phyloP scores from a whole-genome alignment of 2,329 filamentous ascomycete genomes.

The Tricladium varicosporioides region DNA sequence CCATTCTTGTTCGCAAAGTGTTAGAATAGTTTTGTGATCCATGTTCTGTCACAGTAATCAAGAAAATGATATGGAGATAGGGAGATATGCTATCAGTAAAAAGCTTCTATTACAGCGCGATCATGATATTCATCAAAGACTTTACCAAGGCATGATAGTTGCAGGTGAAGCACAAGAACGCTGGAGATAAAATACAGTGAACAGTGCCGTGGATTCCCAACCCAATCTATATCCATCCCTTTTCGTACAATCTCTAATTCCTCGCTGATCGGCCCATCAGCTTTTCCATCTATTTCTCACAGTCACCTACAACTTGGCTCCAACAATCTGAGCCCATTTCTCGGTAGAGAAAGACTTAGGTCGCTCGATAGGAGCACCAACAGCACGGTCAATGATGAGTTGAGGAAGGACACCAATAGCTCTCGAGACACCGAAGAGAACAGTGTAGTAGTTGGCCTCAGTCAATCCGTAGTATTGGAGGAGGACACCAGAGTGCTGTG shows the following conservation, averaged over 20 bases:
- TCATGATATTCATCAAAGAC: constrained; percentile 3
- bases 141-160: constrained; percentile 14
- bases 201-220: constrained; percentile 24
- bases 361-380: constrained; percentile 95
- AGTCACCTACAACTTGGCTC: constrained; percentile 79
- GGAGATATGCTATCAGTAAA: constrained; percentile 8
- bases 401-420: constrained; percentile 98
- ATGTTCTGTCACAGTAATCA: too few species aligned
- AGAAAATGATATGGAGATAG: not conserved
- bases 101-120: not conserved
- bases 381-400: constrained; percentile 98
- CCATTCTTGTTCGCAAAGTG: too few species aligned
- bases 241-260: constrained; percentile 26
- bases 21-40: too few species aligned
- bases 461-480: constrained; percentile 99
- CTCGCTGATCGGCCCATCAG: not conserved
- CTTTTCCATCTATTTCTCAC: not conserved
- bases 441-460: constrained; percentile 99
- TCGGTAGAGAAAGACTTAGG: constrained; percentile 99
- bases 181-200: constrained; percentile 35
- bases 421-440: constrained; percentile 97
- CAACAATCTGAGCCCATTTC: constrained; percentile 90
- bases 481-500: constrained; percentile 86
- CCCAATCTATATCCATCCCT: constrained; percentile 27
- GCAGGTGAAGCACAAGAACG: constrained; percentile 26